Evolutionary conservation across 2,329 filamentous ascomycete species (phyloP), one percentile per base, ranked within the genome.

Genomic region (Celoporthe dispersa): DNA sequence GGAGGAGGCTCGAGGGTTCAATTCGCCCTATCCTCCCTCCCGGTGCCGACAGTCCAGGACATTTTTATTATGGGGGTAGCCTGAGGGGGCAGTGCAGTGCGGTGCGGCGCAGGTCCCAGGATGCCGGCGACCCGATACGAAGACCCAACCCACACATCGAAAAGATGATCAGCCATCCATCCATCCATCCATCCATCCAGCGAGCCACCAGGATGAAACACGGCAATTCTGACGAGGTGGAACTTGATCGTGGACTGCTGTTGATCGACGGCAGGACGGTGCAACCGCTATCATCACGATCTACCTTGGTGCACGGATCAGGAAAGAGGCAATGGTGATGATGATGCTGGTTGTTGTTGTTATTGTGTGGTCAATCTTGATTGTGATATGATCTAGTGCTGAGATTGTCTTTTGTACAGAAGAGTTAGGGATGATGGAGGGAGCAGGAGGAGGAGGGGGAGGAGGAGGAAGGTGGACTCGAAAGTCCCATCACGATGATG

Each of bases 161-260:
- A 41, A 48, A 48, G 44, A 48, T 48, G 44, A 22, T 48, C 44
- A 53, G 6, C 48, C 19, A 25, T 25, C 48, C 48, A 51, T 25
- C 48, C 22, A 25, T 8, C 48, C 48, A 44, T 16, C 16, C 16
- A 48, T 22, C 44, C 11, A 31, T 55, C 11, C n/a, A 55, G 25
- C 28, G n/a, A 31, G 53, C 60, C 37, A 63, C 31, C 60, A 63
- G 35, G 60, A 37, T 63, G 60, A 63, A 63, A 63, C 60, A 41
- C 35, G 37, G 37, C 25, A 63, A 37, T 44, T 28, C 60, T 63
- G 33, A 22, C 14, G 16, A 12, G 57, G 57, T 60, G 57, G 57
- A 11, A 37, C 31, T 31, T 31, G 25, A 57, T 28, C 12, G 53
- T 14, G 53, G 25, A 19, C 53, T 31, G 11, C 51, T 55, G 25